phyloP scores from a whole-genome alignment of 495 filamentous ascomycete genomes.

The Talaromyces proteolyticus region DNA sequence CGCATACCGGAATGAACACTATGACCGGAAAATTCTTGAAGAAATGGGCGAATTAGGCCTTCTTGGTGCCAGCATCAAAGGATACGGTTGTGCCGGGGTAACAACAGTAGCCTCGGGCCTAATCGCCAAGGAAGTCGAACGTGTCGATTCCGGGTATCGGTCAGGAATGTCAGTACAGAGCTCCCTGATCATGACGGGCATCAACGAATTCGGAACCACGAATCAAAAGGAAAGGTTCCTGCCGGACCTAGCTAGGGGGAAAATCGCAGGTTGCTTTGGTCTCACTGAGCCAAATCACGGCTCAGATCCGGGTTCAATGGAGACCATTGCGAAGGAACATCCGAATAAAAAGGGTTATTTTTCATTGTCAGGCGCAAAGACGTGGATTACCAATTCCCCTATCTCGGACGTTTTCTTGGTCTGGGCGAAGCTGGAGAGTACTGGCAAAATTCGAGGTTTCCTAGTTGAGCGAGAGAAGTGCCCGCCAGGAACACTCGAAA shows the following conservation, averaged over 20 bases:
- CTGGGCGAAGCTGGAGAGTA: slow-evolving; percentile 88
- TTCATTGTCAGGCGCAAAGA: slow-evolving; percentile 80
- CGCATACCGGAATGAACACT: slow-evolving; percentile 91
- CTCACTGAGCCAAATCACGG: slow-evolving; percentile 97
- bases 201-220: slow-evolving; percentile 82
- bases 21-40: slow-evolving; percentile 78
- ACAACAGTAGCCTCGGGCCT: slow-evolving; percentile 87
- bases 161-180: slow-evolving; percentile 96
- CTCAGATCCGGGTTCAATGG: slow-evolving; percentile 94
- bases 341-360: slow-evolving; percentile 83
- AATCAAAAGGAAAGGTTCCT: slow-evolving; percentile 90
- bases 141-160: slow-evolving; percentile 92
- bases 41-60: slow-evolving; percentile 98
- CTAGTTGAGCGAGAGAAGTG: slow-evolving; percentile 76
- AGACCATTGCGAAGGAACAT: slow-evolving; percentile 79
- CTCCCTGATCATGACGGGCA: slow-evolving; percentile 91
- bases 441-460: slow-evolving; percentile 92
- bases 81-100: slow-evolving; percentile 89
- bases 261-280: slow-evolving; percentile 85
- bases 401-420: slow-evolving; percentile 88
- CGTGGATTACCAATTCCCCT: slow-evolving; percentile 98
- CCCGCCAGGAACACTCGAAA: slow-evolving; percentile 83
- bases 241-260: slow-evolving; percentile 78
- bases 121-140: slow-evolving; percentile 92
- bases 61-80: slow-evolving; percentile 83